These are phyloP conservation scores for Alisma plantagoaquatica DNA, from an alignment of 106 monocot species.

Conservation along the genomic window DNA sequence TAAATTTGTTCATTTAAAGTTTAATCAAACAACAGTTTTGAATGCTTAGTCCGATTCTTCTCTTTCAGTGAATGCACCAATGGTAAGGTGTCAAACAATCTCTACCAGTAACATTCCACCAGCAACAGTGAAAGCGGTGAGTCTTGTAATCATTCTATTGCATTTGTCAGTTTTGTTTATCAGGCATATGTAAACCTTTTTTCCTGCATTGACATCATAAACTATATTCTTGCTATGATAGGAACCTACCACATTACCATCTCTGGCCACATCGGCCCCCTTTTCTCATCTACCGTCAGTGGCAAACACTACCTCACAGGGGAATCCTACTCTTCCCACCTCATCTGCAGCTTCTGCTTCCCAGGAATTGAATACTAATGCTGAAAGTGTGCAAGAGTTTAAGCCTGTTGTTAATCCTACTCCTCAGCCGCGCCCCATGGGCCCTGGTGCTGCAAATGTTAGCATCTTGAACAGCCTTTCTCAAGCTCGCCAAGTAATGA, in stretches of 20 bases:
- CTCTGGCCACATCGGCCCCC: constrained; percentile 38
- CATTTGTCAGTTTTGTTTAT: not conserved
- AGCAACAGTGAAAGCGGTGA: constrained; percentile 78
- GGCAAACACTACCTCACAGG: constrained; percentile 48
- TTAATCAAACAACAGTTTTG: no score
- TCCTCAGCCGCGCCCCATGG: constrained; percentile 51
- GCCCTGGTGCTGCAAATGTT: constrained; percentile 67
- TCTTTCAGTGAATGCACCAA: constrained; percentile 48
- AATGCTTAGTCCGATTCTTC: no score
- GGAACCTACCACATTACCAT: constrained; percentile 68
- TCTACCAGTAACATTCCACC: constrained; percentile 39
- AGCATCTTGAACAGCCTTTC: constrained; percentile 88
- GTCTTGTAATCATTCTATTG: not conserved
- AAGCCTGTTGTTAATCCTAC: constrained; percentile 60
- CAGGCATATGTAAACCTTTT: not conserved
- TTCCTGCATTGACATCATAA: not conserved
- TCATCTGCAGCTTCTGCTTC: constrained; percentile 60
- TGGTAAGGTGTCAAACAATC: constrained; percentile 42
- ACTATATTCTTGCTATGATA: constrained; percentile 6
- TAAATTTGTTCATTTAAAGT: no score
- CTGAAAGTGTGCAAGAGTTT: constrained; percentile 57
- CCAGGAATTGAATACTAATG: constrained; percentile 58
- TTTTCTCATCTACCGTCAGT: constrained; percentile 58
- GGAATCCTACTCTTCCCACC: constrained; percentile 36
- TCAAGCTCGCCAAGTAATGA: constrained; percentile 48